Conservation (phyloP, 2,329 filamentous ascomycete species). For the Blumeriella jaapii region DNA sequence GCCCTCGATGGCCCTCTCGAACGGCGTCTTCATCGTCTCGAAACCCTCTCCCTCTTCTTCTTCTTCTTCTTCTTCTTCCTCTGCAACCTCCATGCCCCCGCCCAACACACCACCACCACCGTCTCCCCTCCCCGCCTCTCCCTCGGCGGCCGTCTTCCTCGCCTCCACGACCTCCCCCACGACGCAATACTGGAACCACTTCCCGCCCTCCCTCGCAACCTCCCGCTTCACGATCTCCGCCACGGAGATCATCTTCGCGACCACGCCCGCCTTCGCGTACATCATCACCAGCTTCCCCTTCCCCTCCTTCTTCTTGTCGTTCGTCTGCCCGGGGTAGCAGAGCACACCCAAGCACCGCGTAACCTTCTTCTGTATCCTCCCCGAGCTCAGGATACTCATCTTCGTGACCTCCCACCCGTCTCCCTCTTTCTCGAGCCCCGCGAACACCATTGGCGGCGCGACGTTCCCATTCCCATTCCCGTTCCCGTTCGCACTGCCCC, state of each 20-base stretch:
- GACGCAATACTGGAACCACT: conserved; percentile 31
- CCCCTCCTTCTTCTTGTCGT: too few species aligned
- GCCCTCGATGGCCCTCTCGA: conserved; percentile 41
- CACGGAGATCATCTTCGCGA: conserved; percentile 56
- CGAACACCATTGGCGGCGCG: conserved; percentile 26
- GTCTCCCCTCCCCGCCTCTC: conserved; percentile 34
- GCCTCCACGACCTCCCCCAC: conserved; percentile 20
- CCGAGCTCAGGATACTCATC: conserved; percentile 46
- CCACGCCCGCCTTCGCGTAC: conserved; percentile 29
- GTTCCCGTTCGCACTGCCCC: neutral
- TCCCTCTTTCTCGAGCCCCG: too few species aligned
- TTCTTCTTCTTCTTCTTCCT: conserved; percentile 13
- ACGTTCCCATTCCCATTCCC: neutral
- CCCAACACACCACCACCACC: conserved; percentile 5
- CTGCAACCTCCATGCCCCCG: neutral
- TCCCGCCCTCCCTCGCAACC: conserved; percentile 34
- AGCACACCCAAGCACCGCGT: conserved; percentile 22
- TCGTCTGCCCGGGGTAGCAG: too few species aligned
- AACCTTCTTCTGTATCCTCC: conserved; percentile 37
- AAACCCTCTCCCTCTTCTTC: conserved; percentile 37
- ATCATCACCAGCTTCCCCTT: conserved; percentile 28
- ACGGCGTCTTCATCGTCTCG: conserved; percentile 44
- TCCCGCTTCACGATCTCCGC: conserved; percentile 53
- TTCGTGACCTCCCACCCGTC: conserved; percentile 40
- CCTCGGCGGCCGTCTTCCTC: conserved; percentile 21